Evolutionary conservation across 768 basidiomycete genomes (phyloP), one percentile per base, ranked within the genome.

Genomic region (Strobilomyces echinocephalus): DNA sequence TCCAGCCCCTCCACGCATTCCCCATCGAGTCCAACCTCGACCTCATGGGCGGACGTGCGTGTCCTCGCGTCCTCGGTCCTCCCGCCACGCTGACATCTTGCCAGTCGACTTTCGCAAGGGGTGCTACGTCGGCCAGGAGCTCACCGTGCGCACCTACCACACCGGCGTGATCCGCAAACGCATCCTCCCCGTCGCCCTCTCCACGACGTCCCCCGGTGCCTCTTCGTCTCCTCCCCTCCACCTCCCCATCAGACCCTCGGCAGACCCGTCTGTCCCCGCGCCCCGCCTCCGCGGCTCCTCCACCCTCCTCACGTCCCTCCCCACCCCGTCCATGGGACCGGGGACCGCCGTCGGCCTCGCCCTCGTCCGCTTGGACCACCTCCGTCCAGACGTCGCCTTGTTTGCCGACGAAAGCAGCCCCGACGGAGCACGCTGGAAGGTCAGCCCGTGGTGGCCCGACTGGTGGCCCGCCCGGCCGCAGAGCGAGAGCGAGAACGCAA

Each of bases 11-110:
- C 64, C 81, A 85, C 9, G 82, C 91, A 0, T 85, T 98, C 58
- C 97, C 97, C 5, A 87, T 97, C 76, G 95, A 99, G 58, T 92
- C 91, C 8, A 93, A 95, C 69, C 72, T 98, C 60, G 97, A 99
- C 67, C 73, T 88, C 39, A 97, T 97, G 89, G 93, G 94, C 46
- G 95, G 84, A 63, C 73, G 95, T 97, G 63, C 71, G 88, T 77
- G 21, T 9, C 3, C 30, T 9, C n/a, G 9, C 48, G 47, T 26
- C n/a, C 49, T 38, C 36, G 4, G 12, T 38, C 26, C 16, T n/a
- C 41, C 18, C 16, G 30, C 16, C 1, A 43, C 49, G 31, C 36
- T 62, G 40, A 58, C 42, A 3, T 24, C 58, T 28, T 45, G n/a
- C 26, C 77, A 87, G 95, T 98, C 66, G 93, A 97, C 71, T 97